Conservation (phyloP, 208 protist species). For the Acanthamoeba divionensis region DNA sequence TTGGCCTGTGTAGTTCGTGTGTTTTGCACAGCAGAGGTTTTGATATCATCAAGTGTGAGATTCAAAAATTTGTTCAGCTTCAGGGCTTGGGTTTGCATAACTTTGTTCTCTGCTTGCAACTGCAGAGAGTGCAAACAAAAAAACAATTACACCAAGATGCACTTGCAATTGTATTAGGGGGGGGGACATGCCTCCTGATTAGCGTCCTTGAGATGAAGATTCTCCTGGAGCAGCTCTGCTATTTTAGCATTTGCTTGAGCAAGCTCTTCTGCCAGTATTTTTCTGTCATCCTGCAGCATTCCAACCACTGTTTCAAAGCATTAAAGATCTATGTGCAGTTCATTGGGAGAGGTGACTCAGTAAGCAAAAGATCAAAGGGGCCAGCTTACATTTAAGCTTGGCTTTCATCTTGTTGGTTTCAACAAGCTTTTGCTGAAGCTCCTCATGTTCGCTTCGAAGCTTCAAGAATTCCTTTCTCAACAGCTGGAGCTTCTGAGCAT, state of each 20-base stretch:
- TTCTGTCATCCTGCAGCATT: not conserved
- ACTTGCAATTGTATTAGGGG: not conserved
- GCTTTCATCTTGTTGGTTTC: not conserved
- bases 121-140: not conserved
- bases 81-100: not conserved
- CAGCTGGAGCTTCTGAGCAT: slow-evolving; percentile 7
- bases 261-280: not conserved
- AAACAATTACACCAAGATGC: not conserved
- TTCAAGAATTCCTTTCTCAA: not conserved
- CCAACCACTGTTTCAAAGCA: not conserved
- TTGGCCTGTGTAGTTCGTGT: not conserved
- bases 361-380: not conserved
- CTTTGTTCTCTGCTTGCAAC: not conserved
- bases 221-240: not conserved
- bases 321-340: too few species aligned
- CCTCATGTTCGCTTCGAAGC: not conserved
- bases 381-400: not conserved
- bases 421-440: not conserved
- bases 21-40: not conserved
- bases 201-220: not conserved
- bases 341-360: too few species aligned
- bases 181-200: not conserved
- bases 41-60: not conserved
- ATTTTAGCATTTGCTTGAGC: not conserved
- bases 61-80: slow-evolving; percentile 3